phyloP scores from a whole-genome alignment of 164 flowering plant species.

The Magnolia changhungtana region DNA sequence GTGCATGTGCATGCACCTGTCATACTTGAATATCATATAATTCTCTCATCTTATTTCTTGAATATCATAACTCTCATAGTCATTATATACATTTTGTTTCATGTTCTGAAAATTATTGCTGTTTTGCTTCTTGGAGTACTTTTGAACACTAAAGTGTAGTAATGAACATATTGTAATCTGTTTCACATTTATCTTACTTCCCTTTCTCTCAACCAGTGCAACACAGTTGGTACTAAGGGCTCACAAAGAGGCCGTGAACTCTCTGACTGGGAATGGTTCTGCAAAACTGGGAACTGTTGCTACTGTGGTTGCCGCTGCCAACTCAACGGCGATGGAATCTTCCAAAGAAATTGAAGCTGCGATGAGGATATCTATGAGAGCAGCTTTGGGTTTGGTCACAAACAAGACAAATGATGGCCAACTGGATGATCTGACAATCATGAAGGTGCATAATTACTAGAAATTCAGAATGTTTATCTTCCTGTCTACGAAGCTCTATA shows the following conservation, averaged over 20 bases:
- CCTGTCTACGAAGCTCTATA: neutral
- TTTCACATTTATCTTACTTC: neutral
- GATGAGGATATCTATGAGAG: slow-evolving; percentile 80
- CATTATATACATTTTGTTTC: neutral
- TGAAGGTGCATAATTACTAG: slow-evolving; percentile 54
- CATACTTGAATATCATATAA: neutral
- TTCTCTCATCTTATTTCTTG: neutral
- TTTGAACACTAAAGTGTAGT: neutral
- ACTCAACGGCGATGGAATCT: slow-evolving; percentile 81
- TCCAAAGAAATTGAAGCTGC: slow-evolving; percentile 97
- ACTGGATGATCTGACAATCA: slow-evolving; percentile 86
- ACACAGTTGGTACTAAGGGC: slow-evolving; percentile 88
- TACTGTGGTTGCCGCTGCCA: slow-evolving; percentile 94
- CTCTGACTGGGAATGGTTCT: slow-evolving; percentile 86
- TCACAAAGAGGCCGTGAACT: slow-evolving; percentile 94
- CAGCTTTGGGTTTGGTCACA: slow-evolving; percentile 66
- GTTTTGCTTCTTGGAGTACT: neutral
- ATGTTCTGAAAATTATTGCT: neutral
- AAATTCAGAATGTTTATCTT: neutral
- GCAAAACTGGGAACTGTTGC: slow-evolving; percentile 87
- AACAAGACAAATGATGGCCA: slow-evolving; percentile 59
- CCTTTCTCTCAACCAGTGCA: slow-evolving; percentile 44
- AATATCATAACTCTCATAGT: neutral
- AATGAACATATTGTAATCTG: neutral
- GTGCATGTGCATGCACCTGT: neutral